Evolutionary conservation across 331 rosid genomes (phyloP).

Genomic region (Spiraea crenata): DNA sequence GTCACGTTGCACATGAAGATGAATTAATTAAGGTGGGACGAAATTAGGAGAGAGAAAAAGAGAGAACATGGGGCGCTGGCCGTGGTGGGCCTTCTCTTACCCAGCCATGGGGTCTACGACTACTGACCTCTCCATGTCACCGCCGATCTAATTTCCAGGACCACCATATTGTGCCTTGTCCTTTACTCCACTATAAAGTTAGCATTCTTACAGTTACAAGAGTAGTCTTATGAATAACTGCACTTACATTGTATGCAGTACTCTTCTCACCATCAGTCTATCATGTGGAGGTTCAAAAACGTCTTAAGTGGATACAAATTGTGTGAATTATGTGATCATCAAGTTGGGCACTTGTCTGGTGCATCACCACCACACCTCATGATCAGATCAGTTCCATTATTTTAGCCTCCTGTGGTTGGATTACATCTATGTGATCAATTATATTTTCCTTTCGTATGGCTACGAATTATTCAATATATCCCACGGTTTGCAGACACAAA

Average conservation of each 20-base stretch:
- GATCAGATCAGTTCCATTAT: background rate
- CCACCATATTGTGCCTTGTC: background rate
- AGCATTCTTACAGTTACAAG: too few species aligned
- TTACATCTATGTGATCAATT: background rate
- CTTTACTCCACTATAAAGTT: too few species aligned
- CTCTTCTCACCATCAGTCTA: too few species aligned
- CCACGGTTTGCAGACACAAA: too few species aligned
- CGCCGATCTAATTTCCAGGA: constrained; percentile 5
- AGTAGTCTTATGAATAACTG: too few species aligned
- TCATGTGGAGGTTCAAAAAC: too few species aligned
- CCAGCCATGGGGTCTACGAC: background rate
- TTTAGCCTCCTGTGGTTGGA: background rate
- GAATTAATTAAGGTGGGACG: too few species aligned
- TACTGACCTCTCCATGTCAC: background rate
- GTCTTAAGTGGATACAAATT: too few species aligned
- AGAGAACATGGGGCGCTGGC: background rate
- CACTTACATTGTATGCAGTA: too few species aligned
- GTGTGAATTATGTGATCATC: too few species aligned
- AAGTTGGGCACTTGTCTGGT: background rate
- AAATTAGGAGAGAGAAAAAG: background rate
- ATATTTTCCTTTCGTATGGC: constrained; percentile 9
- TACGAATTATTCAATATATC: too few species aligned
- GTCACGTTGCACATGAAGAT: constrained; percentile 45
- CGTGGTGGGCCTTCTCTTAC: constrained; percentile 10
- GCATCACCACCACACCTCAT: constrained; percentile 1